These are phyloP conservation scores for Lactarius akahatsu DNA, from an alignment of 768 basidiomycete genomes.

Conservation along the genomic window DNA sequence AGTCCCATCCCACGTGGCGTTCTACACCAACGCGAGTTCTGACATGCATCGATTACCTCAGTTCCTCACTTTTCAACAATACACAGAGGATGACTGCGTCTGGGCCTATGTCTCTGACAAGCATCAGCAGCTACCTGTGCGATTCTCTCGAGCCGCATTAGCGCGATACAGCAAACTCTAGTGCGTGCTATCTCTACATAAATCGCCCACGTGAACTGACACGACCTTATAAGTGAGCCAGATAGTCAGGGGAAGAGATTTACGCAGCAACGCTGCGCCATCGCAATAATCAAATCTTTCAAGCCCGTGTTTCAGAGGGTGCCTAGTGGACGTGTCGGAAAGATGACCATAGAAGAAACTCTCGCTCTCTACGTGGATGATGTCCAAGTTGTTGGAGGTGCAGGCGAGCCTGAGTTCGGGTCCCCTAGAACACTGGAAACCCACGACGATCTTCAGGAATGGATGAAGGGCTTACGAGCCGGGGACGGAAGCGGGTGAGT, in stretches of 20 bases:
- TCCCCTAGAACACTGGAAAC: constrained; percentile 48
- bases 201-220: background rate
- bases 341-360: constrained; percentile 42
- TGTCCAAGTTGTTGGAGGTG: constrained; percentile 45
- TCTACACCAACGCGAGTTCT: background rate
- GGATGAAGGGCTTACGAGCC: constrained; percentile 55
- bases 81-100: constrained; percentile 42
- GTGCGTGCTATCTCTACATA: constrained; percentile 29
- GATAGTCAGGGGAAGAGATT: constrained; percentile 38
- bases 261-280: constrained; percentile 46
- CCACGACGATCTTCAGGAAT: constrained; percentile 42
- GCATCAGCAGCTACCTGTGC: constrained; percentile 47
- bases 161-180: constrained; percentile 42
- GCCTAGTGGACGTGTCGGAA: constrained; percentile 42
- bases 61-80: constrained; percentile 54
- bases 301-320: constrained; percentile 53
- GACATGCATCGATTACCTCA: constrained; percentile 31
- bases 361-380: constrained; percentile 56
- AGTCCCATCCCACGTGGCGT: constrained; percentile 18
- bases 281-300: constrained; percentile 51
- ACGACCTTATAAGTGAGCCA: constrained; percentile 20
- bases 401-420: constrained; percentile 50
- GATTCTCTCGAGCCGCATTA: constrained; percentile 54
- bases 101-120: constrained; percentile 71
- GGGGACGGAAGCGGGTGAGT: constrained; percentile 64